Percentiles rank a stretch among this genome's conserved stretches.
phyloP scores from a whole-genome alignment of 768 basidiomycete species.

The Tylopilus intermedius region DNA sequence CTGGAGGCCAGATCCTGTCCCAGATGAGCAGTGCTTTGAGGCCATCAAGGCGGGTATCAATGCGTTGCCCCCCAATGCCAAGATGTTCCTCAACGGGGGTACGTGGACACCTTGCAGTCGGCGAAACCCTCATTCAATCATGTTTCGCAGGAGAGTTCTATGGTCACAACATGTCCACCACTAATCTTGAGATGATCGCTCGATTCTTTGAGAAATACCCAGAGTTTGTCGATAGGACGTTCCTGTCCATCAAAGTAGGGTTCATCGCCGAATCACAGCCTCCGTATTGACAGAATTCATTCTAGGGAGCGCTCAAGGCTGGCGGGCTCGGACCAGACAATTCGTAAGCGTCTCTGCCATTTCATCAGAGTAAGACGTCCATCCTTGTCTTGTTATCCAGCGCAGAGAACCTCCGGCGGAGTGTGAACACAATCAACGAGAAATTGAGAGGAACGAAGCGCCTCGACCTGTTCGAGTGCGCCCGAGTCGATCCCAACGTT shows the following conservation, averaged over 20 bases:
- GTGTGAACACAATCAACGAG: conserved; percentile 39
- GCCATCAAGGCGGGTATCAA: conserved; percentile 52
- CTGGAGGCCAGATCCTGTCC: conserved; percentile 41
- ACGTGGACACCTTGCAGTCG: background rate
- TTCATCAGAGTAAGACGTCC: background rate
- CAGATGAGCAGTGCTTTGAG: conserved; percentile 59
- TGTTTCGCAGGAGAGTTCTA: conserved; percentile 51
- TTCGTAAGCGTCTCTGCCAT: conserved; percentile 19
- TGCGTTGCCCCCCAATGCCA: conserved; percentile 38
- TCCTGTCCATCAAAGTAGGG: conserved; percentile 33
- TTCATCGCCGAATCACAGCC: background rate
- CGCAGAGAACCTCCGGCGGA: conserved; percentile 40
- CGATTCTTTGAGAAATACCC: conserved; percentile 40
- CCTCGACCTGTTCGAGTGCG: conserved; percentile 55
- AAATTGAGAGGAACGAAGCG: conserved; percentile 50
- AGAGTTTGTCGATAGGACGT: conserved; percentile 31
- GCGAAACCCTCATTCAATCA: background rate
- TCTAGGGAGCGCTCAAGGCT: conserved; percentile 10
- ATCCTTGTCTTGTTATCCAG: background rate
- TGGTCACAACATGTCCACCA: conserved; percentile 35
- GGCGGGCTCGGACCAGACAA: conserved; percentile 15
- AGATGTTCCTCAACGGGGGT: conserved; percentile 52
- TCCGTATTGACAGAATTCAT: background rate
- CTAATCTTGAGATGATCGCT: conserved; percentile 46
- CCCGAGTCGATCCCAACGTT: conserved; percentile 40